A percentile compares a stretch with the other conserved stretches of the same genome.
phyloP scores from a whole-genome alignment of 1,284 basidiomycete species.

The Cryptococcus maquisensis region DNA sequence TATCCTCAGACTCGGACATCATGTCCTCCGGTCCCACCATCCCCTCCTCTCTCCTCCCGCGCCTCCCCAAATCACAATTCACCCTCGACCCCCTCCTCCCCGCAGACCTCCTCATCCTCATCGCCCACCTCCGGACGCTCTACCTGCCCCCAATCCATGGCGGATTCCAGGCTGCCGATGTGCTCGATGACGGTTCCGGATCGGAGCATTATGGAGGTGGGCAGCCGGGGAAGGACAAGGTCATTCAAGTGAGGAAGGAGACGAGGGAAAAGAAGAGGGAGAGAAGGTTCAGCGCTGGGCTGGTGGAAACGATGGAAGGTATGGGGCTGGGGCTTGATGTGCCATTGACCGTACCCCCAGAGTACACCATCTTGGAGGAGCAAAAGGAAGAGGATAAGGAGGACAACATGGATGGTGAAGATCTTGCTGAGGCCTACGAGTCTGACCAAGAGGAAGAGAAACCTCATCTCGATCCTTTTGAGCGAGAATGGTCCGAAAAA shows the following conservation, averaged over 20 bases:
- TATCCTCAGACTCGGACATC: not conserved
- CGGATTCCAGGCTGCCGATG: conserved; percentile 32
- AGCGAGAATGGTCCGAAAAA: conserved; percentile 48
- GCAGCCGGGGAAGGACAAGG: not conserved
- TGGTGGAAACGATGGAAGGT: conserved; percentile 32
- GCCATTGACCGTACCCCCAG: not conserved
- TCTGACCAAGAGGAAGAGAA: conserved; percentile 18
- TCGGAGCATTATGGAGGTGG: not conserved
- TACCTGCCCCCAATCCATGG: conserved; percentile 46
- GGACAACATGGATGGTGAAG: conserved; percentile 9
- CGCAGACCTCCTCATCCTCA: conserved; percentile 29
- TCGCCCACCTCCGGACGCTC: conserved; percentile 33
- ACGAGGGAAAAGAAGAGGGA: conserved; percentile 16
- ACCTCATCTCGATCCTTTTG: conserved; percentile 40
- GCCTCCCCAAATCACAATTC: conserved; percentile 31
- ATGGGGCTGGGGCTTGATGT: conserved; percentile 24
- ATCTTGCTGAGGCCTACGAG: conserved; percentile 9
- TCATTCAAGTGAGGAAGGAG: conserved; percentile 1
- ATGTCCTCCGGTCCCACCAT: conserved; percentile 13
- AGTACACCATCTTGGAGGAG: not conserved
- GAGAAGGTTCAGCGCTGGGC: conserved; percentile 18
- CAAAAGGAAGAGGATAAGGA: not conserved
- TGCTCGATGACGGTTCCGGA: conserved; percentile 8
- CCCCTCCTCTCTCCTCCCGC: conserved; percentile 37
- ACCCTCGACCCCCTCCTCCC: conserved; percentile 31